These are phyloP conservation scores for Venturia aucupariae DNA, from an alignment of 2,329 filamentous ascomycete genomes.

Conservation along the genomic window DNA sequence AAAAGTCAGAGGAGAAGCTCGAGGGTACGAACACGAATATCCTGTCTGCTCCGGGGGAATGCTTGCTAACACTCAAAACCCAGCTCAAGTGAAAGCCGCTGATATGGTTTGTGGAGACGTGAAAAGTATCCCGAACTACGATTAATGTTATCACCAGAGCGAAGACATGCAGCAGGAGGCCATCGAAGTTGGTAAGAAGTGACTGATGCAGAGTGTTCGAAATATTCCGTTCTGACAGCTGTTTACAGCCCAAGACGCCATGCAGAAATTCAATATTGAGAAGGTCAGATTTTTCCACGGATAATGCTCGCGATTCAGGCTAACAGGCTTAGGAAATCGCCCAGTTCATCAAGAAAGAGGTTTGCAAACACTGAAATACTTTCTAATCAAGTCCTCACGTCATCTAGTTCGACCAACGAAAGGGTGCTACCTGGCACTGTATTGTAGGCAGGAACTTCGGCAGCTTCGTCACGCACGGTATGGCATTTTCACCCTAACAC, in stretches of 20 bases:
- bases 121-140: conserved; percentile 14
- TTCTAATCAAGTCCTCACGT: neutral
- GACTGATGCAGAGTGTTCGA: neutral
- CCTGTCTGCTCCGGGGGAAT: conserved; percentile 5
- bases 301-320: neutral
- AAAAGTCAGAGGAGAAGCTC: conserved; percentile 35
- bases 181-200: conserved; percentile 78
- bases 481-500: conserved; percentile 20
- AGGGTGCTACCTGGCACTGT: conserved; percentile 98
- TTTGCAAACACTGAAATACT: conserved; percentile 27
- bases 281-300: conserved; percentile 42
- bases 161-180: conserved; percentile 96
- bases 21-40: conserved; percentile 49
- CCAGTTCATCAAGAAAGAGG: conserved; percentile 90
- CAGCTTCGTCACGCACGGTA: conserved; percentile 97
- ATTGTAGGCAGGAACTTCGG: conserved; percentile 98
- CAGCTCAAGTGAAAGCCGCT: conserved; percentile 94
- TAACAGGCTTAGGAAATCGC: conserved; percentile 69
- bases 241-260: conserved; percentile 55
- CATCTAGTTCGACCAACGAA: conserved; percentile 81
- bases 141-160: conserved; percentile 48
- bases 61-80: conserved; percentile 23
- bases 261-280: conserved; percentile 63
- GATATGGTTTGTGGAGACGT: conserved; percentile 70
- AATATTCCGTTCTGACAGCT: neutral